These are phyloP conservation scores for Clarireedia homoeocarpa DNA, from an alignment of 2,329 filamentous ascomycete genomes.

Conservation along the genomic window DNA sequence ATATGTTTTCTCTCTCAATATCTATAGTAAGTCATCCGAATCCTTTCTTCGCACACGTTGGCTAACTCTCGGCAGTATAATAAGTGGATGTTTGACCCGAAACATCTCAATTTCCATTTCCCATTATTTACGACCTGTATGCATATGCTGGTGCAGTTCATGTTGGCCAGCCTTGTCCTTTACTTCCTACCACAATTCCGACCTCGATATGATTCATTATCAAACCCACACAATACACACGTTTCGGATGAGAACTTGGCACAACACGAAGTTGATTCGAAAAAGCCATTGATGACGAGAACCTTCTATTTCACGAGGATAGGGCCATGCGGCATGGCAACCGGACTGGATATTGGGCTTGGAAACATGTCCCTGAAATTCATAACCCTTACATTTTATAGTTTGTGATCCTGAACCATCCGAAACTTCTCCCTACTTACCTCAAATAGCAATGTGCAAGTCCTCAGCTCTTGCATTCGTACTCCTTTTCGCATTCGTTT, in stretches of 20 bases:
- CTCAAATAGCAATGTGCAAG: conserved; percentile 79
- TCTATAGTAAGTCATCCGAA: conserved; percentile 59
- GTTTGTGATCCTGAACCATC: conserved; percentile 37
- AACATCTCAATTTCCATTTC: conserved; percentile 82
- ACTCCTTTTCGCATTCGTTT: conserved; percentile 87
- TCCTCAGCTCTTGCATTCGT: conserved; percentile 94
- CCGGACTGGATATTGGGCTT: conserved; percentile 88
- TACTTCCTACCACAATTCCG: conserved; percentile 77
- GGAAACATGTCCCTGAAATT: conserved; percentile 95
- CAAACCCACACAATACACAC: conserved; percentile 28
- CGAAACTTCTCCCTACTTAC: conserved; percentile 11
- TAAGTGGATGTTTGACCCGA: conserved; percentile 97
- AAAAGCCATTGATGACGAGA: conserved; percentile 65
- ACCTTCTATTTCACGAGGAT: conserved; percentile 90
- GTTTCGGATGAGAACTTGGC: conserved; percentile 24
- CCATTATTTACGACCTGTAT: conserved; percentile 91
- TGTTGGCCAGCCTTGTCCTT: conserved; percentile 67
- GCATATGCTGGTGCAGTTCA: conserved; percentile 94
- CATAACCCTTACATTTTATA: conserved; percentile 95
- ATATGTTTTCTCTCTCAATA: conserved; percentile 85
- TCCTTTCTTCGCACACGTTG: background rate
- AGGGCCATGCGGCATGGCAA: conserved; percentile 84
- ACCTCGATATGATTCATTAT: conserved; percentile 43
- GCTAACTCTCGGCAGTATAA: conserved; percentile 61
- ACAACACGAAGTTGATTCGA: conserved; percentile 24